A percentile compares a stretch with the other conserved stretches of the same genome.
These are phyloP conservation scores for Pseudofabraea citricarpa DNA, from an alignment of 2,329 filamentous ascomycete species.

Conservation along the genomic window DNA sequence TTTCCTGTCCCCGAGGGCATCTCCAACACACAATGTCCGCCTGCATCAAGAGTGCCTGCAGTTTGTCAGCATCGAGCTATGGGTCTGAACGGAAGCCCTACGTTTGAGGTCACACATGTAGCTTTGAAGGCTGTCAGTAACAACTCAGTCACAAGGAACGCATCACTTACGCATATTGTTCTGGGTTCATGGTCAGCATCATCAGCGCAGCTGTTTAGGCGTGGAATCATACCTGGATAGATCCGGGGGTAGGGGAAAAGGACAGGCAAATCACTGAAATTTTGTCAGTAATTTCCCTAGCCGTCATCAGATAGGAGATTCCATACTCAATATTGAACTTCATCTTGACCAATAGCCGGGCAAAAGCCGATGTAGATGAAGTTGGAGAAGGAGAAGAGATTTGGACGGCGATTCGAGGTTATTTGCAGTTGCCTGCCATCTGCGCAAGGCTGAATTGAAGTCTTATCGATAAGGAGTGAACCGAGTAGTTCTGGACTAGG, in stretches of 20 bases:
- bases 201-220: not conserved
- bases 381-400: not conserved
- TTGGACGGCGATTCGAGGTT: not conserved
- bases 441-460: not conserved
- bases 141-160: not conserved
- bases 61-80: slow-evolving; percentile 10
- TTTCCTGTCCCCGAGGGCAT: slow-evolving; percentile 99
- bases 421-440: not conserved
- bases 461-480: not conserved
- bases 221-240: slow-evolving; percentile 47
- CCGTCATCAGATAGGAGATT: not conserved
- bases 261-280: slow-evolving; percentile 56
- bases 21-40: slow-evolving; percentile 92
- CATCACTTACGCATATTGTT: slow-evolving; percentile 59
- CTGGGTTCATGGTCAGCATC: slow-evolving; percentile 45
- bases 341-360: slow-evolving; percentile 45
- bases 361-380: not conserved
- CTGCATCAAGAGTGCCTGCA: slow-evolving; percentile 75
- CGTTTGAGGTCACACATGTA: slow-evolving; percentile 84
- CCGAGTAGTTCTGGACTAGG: too few species aligned
- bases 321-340: slow-evolving; percentile 72
- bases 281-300: slow-evolving; percentile 13
- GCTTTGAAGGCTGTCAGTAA: slow-evolving; percentile 27
- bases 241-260: slow-evolving; percentile 73
- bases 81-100: slow-evolving; percentile 16